Conservation (phyloP, 2,329 filamentous ascomycete genomes). For the Penicillium sp. region DNA sequence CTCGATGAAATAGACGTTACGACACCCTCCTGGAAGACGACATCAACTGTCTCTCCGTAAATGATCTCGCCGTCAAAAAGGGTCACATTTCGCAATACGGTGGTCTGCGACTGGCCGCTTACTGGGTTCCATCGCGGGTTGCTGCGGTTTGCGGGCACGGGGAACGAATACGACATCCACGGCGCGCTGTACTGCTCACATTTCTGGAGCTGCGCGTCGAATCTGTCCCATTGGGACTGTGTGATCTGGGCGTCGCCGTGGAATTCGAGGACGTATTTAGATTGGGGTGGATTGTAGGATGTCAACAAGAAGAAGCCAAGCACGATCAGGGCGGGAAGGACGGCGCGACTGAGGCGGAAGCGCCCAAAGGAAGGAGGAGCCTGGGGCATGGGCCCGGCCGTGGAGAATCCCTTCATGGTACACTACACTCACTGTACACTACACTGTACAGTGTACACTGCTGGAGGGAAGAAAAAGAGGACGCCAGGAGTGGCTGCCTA, state of each 20-base stretch:
- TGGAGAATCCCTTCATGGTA: not conserved
- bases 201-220: conserved; percentile 19
- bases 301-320: conserved; percentile 11
- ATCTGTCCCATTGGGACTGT: conserved; percentile 12
- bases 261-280: conserved; percentile 14
- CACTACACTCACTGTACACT: too few relatives aligned
- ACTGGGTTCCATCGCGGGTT: conserved; percentile 42
- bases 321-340: conserved; percentile 8
- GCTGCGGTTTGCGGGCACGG: conserved; percentile 16
- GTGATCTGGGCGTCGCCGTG: conserved; percentile 10
- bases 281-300: conserved; percentile 7
- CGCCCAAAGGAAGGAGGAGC: conserved; percentile 1
- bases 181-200: conserved; percentile 23
- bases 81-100: conserved; percentile 40
- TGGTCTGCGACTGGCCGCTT: conserved; percentile 35
- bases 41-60: conserved; percentile 31
- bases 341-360: conserved; percentile 4
- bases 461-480: not conserved
- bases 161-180: conserved; percentile 21
- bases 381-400: not conserved
- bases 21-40: conserved; percentile 38
- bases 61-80: conserved; percentile 43
- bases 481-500: not conserved
- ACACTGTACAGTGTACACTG: too few relatives aligned
- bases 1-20: conserved; percentile 34